Base-by-base conservation (phyloP, 768 basidiomycete species). In the Mycena maculata region DNA sequence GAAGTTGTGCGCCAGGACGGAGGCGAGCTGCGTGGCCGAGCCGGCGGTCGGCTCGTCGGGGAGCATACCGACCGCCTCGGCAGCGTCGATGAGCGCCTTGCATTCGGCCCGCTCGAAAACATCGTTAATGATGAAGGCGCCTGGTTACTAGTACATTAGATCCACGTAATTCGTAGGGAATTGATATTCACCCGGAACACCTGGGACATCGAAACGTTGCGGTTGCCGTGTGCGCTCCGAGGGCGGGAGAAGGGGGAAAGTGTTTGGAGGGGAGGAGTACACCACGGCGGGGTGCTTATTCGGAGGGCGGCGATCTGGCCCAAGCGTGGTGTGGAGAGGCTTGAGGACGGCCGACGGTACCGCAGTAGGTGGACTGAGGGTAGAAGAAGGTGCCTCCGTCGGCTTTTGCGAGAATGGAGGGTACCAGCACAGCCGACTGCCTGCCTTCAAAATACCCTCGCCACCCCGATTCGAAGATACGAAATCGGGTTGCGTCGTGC, bases 201-300 rank as follows among this genome's bases (percentile, higher is more conserved):
- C 80, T 2, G 84, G 82, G 3, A 86, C 78, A 38, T 82, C 76
- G 68, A 81, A 73, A 49, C 79, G 73, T 57, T 67, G 57, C 15
- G 84, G 77, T 61, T 67, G 65, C 10, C 74, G 74, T 18, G 68
- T 77, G 38, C 74, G 73, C 23, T 73, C 64, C 5, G 65, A 28
- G 39, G 69, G n/a, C 5, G 72, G 63, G 11, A 75, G 71, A 38
- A 78, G 80, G 23, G 72, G 78, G 70, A 76, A 80, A 39, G 77
- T 76, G 41, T 73, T 73, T 60, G 74, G 78, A 60, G 64, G 77
- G 31, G 84, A 84, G 49, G 78, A 81, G 69, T 82, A 83, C n/a
- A 88, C 83, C 20, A 85, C 80, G 0, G 84, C 84, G 12, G 84
- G 81, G 73, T 86, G 83, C 42, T 83, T 80, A 72, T 88, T 88